phyloP scores from a whole-genome alignment of 2,329 filamentous ascomycete genomes.

The Ophiocordyceps camponoti-floridani region DNA sequence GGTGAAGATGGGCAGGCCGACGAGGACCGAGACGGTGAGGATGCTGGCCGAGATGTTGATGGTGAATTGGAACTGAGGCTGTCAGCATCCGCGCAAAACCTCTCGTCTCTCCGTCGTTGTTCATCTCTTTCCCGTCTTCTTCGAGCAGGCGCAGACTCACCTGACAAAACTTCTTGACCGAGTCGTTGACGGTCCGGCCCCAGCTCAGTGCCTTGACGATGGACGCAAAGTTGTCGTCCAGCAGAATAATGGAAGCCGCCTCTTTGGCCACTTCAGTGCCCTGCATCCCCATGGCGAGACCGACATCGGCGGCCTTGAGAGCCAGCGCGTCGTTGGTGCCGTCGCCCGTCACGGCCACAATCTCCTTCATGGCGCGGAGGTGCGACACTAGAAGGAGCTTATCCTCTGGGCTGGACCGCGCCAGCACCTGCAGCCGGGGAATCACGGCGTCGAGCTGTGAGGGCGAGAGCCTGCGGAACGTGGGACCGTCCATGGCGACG shows the following conservation, averaged over 20 bases:
- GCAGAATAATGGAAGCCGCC: slow-evolving; percentile 44
- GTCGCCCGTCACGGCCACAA: slow-evolving; percentile 48
- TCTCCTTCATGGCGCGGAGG: slow-evolving; percentile 46
- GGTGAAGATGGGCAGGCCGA: slow-evolving; percentile 33
- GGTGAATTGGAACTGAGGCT: slow-evolving; percentile 38
- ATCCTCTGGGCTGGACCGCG: slow-evolving; percentile 51
- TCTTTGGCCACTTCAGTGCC: slow-evolving; percentile 51
- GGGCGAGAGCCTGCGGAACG: slow-evolving; percentile 38
- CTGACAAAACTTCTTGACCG: slow-evolving; percentile 46
- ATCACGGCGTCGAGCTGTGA: slow-evolving; percentile 30
- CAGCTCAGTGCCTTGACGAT: slow-evolving; percentile 45
- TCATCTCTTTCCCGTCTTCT: background rate
- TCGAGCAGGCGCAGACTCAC: slow-evolving; percentile 7
- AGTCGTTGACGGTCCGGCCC: slow-evolving; percentile 45
- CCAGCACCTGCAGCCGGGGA: slow-evolving; percentile 47
- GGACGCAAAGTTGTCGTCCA: slow-evolving; percentile 48
- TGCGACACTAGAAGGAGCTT: slow-evolving; percentile 47
- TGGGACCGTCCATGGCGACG: slow-evolving; percentile 36
- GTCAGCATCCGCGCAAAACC: background rate
- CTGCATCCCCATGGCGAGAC: slow-evolving; percentile 50
- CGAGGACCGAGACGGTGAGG: slow-evolving; percentile 44
- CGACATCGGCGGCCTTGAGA: slow-evolving; percentile 47
- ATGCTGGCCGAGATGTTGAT: slow-evolving; percentile 51
- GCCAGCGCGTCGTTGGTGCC: slow-evolving; percentile 50
- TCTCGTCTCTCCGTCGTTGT: too few relatives aligned